These are phyloP conservation scores for Cordyceps farinosa DNA, from an alignment of 2,329 filamentous ascomycete genomes.

Conservation along the genomic window DNA sequence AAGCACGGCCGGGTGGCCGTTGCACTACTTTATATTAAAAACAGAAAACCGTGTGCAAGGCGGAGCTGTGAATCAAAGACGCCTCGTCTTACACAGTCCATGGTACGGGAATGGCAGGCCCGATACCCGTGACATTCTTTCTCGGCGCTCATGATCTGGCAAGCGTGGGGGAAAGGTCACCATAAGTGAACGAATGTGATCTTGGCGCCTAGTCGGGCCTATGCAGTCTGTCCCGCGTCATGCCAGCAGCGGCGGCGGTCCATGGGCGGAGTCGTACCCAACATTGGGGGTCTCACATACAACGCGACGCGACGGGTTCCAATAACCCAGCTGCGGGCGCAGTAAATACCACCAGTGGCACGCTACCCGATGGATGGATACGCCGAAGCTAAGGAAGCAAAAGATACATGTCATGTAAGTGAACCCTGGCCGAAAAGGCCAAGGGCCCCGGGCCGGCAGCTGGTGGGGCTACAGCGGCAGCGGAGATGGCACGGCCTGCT, in stretches of 20 bases:
- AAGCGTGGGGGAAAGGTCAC: background rate
- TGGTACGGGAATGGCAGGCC: background rate
- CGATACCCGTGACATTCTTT: background rate
- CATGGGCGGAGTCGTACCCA: background rate
- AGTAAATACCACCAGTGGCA: background rate
- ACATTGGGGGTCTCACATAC: background rate
- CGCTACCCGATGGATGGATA: background rate
- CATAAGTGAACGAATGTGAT: background rate
- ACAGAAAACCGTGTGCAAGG: background rate
- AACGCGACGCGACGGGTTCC: background rate
- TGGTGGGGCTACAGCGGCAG: background rate
- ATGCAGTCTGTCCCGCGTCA: background rate
- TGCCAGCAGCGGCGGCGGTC: background rate
- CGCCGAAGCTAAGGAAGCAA: background rate
- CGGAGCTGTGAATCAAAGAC: background rate
- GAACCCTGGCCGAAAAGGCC: background rate
- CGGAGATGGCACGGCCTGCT: conserved; percentile 1
- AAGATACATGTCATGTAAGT: conserved; percentile 10
- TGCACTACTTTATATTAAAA: conserved; percentile 1
- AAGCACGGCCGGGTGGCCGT: background rate
- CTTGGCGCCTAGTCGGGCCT: conserved; percentile 1
- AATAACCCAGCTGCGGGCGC: background rate
- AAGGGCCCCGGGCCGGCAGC: background rate
- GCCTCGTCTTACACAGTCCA: background rate
- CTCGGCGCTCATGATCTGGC: background rate